Evolutionary conservation across 2,329 filamentous ascomycete species (phyloP).

Genomic region (Fusarium tupiense): DNA sequence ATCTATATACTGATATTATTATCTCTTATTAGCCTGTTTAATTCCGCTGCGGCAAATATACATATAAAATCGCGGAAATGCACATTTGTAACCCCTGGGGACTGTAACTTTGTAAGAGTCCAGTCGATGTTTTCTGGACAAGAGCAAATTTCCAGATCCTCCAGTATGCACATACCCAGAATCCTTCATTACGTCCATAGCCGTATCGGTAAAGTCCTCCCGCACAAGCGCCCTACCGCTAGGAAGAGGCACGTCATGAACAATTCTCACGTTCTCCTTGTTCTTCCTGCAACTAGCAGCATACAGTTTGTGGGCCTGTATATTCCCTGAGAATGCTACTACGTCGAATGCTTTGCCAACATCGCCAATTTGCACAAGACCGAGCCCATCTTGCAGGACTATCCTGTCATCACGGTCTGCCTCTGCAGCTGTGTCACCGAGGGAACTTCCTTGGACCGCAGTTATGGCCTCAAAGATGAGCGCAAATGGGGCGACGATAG

Average conservation of each 20-base stretch:
- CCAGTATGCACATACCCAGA: neutral
- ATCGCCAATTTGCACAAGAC: neutral
- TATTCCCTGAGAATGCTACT: neutral
- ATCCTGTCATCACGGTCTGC: neutral
- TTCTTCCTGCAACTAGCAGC: neutral
- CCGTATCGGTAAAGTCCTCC: neutral
- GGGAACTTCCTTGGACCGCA: neutral
- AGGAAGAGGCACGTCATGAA: neutral
- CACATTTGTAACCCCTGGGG: too few relatives aligned
- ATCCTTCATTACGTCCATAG: neutral
- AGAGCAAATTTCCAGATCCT: neutral
- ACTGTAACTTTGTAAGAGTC: neutral
- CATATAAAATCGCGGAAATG: too few relatives aligned
- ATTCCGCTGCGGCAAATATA: too few relatives aligned
- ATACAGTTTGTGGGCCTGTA: neutral
- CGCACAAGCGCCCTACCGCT: neutral
- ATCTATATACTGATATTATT: too few relatives aligned
- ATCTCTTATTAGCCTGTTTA: too few relatives aligned
- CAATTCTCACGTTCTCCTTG: neutral
- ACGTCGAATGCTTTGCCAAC: neutral
- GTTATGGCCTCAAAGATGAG: neutral
- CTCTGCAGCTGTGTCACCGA: neutral
- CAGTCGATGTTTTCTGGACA: neutral
- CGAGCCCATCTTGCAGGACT: neutral
- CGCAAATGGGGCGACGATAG: neutral